Evolutionary conservation across 257 asterid species (phyloP).

Genomic region (Capsicum rhomboideum): DNA sequence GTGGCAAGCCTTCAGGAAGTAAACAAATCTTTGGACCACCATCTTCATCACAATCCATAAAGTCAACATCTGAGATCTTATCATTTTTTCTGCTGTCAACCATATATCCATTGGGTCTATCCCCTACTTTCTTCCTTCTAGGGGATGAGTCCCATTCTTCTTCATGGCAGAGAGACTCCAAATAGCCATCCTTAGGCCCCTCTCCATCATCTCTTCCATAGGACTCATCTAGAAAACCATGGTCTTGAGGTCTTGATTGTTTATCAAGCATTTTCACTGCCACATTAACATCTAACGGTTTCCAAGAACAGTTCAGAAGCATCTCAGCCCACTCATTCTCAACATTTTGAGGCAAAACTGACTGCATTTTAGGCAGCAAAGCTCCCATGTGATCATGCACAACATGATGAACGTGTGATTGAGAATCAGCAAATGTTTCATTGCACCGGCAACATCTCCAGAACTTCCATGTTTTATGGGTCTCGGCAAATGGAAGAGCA

Average conservation of each 20-base stretch:
- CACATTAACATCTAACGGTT: conserved; percentile 60
- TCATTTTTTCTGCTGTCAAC: conserved; percentile 49
- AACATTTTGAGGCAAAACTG: conserved; percentile 58
- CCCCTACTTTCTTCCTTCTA: conserved; percentile 32
- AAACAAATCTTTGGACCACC: conserved; percentile 39
- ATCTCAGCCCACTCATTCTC: conserved; percentile 80
- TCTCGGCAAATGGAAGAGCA: conserved; percentile 51
- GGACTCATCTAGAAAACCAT: conserved; percentile 38
- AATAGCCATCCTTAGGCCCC: conserved; percentile 55
- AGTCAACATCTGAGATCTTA: conserved; percentile 41
- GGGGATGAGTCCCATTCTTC: conserved; percentile 56
- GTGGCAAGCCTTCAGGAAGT: conserved; percentile 55
- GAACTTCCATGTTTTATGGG: conserved; percentile 52
- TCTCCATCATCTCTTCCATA: conserved; percentile 32
- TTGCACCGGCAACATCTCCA: conserved; percentile 68
- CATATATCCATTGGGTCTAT: conserved; percentile 26
- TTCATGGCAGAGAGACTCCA: conserved; percentile 52
- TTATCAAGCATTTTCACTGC: conserved; percentile 42
- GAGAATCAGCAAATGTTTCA: conserved; percentile 43
- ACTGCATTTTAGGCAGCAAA: conserved; percentile 67
- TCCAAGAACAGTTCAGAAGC: conserved; percentile 81
- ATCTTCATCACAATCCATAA: conserved; percentile 83
- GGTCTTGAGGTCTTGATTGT: conserved; percentile 32
- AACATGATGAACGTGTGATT: conserved; percentile 45
- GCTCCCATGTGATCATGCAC: conserved; percentile 58